Conservation (phyloP, 176 grass and related monocot species). For the Musa itinerans region DNA sequence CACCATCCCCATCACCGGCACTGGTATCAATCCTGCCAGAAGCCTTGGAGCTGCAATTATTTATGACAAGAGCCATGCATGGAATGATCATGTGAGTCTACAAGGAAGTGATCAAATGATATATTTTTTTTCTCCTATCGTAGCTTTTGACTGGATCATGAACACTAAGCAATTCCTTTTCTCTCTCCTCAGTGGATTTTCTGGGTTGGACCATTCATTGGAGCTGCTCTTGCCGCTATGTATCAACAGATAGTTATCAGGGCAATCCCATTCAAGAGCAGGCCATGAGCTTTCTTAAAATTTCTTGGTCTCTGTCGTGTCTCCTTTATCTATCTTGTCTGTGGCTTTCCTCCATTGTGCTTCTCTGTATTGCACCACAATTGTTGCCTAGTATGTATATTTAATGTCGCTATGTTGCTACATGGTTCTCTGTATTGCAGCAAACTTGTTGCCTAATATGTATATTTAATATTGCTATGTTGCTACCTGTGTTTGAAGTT, state of each 20-base stretch:
- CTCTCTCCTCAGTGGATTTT: background rate
- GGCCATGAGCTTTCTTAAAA: background rate
- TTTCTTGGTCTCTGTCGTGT: background rate
- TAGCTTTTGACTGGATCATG: no score
- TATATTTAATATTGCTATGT: no score
- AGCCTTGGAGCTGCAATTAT: background rate
- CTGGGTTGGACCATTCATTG: background rate
- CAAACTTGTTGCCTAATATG: no score
- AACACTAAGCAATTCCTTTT: no score
- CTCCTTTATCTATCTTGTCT: background rate
- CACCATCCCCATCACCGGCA: background rate
- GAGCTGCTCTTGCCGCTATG: background rate
- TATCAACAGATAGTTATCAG: background rate
- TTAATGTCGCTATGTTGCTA: background rate
- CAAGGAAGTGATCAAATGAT: background rate
- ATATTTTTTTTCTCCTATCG: no score
- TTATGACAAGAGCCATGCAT: background rate
- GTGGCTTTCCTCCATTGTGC: background rate
- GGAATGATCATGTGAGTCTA: background rate
- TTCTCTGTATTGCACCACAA: background rate
- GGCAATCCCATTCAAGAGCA: constrained; percentile 7
- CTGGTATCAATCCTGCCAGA: background rate
- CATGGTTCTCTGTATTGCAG: no score
- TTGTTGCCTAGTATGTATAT: background rate
- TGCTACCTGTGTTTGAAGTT: no score